These are phyloP conservation scores for Aspergillus nomiae DNA, from an alignment of 2,329 filamentous ascomycete species.

Conservation along the genomic window DNA sequence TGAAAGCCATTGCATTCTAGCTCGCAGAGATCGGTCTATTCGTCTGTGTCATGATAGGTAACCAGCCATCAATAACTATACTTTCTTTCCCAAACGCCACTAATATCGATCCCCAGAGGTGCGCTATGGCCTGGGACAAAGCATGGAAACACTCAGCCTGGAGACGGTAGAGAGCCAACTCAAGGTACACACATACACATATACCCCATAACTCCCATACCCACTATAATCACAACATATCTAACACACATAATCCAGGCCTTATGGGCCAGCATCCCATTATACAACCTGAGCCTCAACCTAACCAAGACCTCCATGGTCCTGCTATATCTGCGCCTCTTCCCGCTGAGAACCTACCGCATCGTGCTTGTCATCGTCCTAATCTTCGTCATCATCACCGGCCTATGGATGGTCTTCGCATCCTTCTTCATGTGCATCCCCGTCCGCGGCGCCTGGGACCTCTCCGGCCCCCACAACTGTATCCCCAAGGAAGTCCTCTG, in stretches of 20 bases:
- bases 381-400: constrained; percentile 21
- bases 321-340: constrained; percentile 36
- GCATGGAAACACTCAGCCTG: background rate
- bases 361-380: constrained; percentile 21
- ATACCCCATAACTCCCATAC: background rate
- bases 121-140: constrained; percentile 25
- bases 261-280: constrained; percentile 35
- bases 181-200: constrained; percentile 19
- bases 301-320: constrained; percentile 36
- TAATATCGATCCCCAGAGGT: constrained; percentile 16
- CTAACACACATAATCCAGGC: constrained; percentile 18
- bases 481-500: constrained; percentile 24
- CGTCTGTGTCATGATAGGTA: constrained; percentile 17
- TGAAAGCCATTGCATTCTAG: background rate
- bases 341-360: constrained; percentile 24
- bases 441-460: constrained; percentile 27
- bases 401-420: constrained; percentile 32
- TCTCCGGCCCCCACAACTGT: constrained; percentile 14
- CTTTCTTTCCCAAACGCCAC: background rate
- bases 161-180: constrained; percentile 19
- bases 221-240: background rate
- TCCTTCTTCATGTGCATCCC: constrained; percentile 31
- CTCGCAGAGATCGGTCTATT: constrained; percentile 17
- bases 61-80: background rate
- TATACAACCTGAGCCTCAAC: constrained; percentile 37